Evolutionary conservation across 768 basidiomycete genomes (phyloP).

Genomic region (Saitozyma podzolica): DNA sequence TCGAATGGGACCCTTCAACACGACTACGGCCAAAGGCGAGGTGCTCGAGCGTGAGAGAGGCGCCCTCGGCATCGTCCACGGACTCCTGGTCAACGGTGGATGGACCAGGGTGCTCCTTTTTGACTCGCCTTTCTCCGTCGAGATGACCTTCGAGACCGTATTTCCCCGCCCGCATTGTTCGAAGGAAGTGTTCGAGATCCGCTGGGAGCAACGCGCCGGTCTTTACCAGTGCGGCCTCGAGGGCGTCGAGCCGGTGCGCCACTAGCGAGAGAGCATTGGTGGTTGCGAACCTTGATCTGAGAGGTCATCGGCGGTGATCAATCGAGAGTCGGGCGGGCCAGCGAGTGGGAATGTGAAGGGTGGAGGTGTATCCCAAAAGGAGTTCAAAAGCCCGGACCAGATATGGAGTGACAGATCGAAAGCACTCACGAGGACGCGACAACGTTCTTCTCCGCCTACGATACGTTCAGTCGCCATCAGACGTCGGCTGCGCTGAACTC

Average conservation of each 20-base stretch:
- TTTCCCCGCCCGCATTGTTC: too few species aligned
- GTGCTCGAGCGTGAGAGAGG: constrained; percentile 50
- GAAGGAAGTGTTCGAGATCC: constrained; percentile 42
- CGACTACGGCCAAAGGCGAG: constrained; percentile 48
- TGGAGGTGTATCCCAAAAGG: neutral
- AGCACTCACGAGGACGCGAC: constrained; percentile 24
- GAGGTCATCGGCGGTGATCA: too few species aligned
- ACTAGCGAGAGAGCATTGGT: constrained; percentile 41
- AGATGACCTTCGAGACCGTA: too few species aligned
- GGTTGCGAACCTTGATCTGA: too few species aligned
- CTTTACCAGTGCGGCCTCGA: constrained; percentile 46
- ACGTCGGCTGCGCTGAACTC: too few species aligned
- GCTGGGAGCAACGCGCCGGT: constrained; percentile 36
- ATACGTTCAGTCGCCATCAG: too few species aligned
- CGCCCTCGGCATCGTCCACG: constrained; percentile 50
- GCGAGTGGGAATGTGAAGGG: neutral
- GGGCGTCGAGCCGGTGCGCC: constrained; percentile 44
- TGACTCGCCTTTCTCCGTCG: too few species aligned
- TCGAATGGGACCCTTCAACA: constrained; percentile 30
- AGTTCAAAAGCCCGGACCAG: too few species aligned
- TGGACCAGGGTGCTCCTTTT: too few species aligned
- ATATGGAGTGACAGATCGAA: too few species aligned
- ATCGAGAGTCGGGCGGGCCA: constrained; percentile 21
- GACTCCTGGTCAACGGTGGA: too few species aligned
- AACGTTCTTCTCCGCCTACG: constrained; percentile 38